These are phyloP conservation scores for Salix caprea DNA, from an alignment of 345 rosid species.

Conservation along the genomic window DNA sequence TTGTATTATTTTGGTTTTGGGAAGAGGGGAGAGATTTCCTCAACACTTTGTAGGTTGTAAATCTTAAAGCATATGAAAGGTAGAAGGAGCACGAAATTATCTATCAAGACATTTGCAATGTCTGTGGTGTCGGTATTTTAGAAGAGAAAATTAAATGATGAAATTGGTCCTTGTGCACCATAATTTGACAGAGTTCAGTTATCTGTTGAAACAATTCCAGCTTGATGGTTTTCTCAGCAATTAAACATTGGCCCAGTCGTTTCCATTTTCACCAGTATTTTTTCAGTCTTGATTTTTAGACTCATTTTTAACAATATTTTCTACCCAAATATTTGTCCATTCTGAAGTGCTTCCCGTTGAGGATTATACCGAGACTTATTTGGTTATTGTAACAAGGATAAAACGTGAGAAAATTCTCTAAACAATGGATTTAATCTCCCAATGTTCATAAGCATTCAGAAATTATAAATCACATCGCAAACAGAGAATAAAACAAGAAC, in stretches of 20 bases:
- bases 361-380: not conserved
- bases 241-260: not conserved
- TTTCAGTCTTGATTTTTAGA: not conserved
- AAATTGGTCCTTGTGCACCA: not conserved
- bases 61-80: not conserved
- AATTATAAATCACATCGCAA: not conserved
- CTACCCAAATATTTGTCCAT: not conserved
- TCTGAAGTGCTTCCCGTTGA: not conserved
- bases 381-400: not conserved
- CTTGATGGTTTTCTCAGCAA: not conserved
- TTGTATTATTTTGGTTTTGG: not conserved
- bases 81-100: not conserved
- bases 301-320: not conserved
- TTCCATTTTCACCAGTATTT: not conserved
- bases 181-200: not conserved
- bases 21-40: not conserved
- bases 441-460: not conserved
- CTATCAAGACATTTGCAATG: not conserved
- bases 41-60: not conserved
- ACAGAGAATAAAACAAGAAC: not conserved
- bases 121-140: not conserved
- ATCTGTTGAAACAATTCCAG: not conserved
- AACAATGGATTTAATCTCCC: not conserved
- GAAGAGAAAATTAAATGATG: not conserved
- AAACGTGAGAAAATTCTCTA: not conserved